Evolutionary conservation across 768 basidiomycete species (phyloP).

Genomic region (Termitomyces sp.): DNA sequence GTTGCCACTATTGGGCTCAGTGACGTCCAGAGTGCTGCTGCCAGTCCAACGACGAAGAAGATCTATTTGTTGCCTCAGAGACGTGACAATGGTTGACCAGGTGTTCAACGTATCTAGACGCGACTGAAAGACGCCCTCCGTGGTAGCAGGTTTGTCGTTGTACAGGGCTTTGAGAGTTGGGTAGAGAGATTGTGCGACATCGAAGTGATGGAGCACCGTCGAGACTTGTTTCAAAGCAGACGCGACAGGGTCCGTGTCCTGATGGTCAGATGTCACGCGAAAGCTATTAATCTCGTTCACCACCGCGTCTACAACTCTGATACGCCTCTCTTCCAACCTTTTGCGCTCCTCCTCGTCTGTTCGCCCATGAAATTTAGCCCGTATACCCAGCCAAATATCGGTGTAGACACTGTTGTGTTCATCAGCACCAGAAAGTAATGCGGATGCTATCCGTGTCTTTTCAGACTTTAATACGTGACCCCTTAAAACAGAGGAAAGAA

Average conservation of each 20-base stretch:
- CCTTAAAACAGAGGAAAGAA: conserved; percentile 88
- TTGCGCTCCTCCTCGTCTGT: conserved; percentile 79
- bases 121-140: conserved; percentile 61
- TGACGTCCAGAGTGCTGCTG: conserved; percentile 85
- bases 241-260: conserved; percentile 29
- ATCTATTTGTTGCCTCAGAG: conserved; percentile 76
- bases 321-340: conserved; percentile 76
- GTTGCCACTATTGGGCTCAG: conserved; percentile 64
- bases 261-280: conserved; percentile 38
- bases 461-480: conserved; percentile 95
- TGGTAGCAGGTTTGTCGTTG: conserved; percentile 68
- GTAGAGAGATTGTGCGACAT: conserved; percentile 82
- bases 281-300: conserved; percentile 82
- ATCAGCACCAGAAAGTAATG: conserved; percentile 61
- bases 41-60: conserved; percentile 92
- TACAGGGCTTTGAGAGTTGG: conserved; percentile 78
- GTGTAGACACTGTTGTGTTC: conserved; percentile 62
- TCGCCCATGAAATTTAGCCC: conserved; percentile 78
- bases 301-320: conserved; percentile 74
- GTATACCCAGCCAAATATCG: conserved; percentile 85
- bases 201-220: conserved; percentile 65
- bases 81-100: conserved; percentile 84
- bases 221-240: conserved; percentile 58
- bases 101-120: conserved; percentile 86
- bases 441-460: conserved; percentile 86